A percentile compares a stretch with the other conserved stretches of the same genome.
Conservation (phyloP, 169 alveolate genomes). For the Plasmodium berghei region DNA sequence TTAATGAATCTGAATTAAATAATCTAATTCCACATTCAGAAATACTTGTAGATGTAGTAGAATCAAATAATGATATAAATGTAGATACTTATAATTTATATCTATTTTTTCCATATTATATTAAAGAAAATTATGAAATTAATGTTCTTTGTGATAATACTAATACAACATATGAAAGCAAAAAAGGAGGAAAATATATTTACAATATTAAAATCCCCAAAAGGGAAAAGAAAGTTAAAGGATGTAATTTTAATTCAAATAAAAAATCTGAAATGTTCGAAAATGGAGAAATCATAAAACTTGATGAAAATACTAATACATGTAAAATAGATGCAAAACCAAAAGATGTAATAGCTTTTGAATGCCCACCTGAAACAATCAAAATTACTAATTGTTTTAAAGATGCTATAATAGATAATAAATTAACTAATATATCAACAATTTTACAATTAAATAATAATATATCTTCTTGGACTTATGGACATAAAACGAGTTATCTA, state of each 20-base stretch:
- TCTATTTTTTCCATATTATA: slow-evolving; percentile 42
- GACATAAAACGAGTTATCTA: slow-evolving; percentile 25
- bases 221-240: slow-evolving; percentile 44
- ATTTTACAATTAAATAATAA: slow-evolving; percentile 4
- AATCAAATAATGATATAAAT: not conserved
- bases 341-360: slow-evolving; percentile 54
- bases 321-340: slow-evolving; percentile 34
- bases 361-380: slow-evolving; percentile 34
- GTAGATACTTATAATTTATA: slow-evolving; percentile 33
- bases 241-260: slow-evolving; percentile 23
- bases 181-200: slow-evolving; percentile 12
- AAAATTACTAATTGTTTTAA: slow-evolving; percentile 58
- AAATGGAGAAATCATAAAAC: not conserved
- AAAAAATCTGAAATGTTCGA: slow-evolving; percentile 1
- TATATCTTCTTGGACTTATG: slow-evolving; percentile 16
- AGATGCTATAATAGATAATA: slow-evolving; percentile 25
- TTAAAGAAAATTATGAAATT: slow-evolving; percentile 17
- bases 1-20: slow-evolving; percentile 12
- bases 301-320: slow-evolving; percentile 9
- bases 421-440: not conserved
- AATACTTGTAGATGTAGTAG: not conserved
- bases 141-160: slow-evolving; percentile 45
- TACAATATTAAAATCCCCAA: slow-evolving; percentile 27
- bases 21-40: slow-evolving; percentile 44
- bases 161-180: not conserved